Evolutionary conservation across 2,329 filamentous ascomycete species (phyloP), one percentile per base, ranked within the genome.

Genomic region (Xylariomycetidae sp.): DNA sequence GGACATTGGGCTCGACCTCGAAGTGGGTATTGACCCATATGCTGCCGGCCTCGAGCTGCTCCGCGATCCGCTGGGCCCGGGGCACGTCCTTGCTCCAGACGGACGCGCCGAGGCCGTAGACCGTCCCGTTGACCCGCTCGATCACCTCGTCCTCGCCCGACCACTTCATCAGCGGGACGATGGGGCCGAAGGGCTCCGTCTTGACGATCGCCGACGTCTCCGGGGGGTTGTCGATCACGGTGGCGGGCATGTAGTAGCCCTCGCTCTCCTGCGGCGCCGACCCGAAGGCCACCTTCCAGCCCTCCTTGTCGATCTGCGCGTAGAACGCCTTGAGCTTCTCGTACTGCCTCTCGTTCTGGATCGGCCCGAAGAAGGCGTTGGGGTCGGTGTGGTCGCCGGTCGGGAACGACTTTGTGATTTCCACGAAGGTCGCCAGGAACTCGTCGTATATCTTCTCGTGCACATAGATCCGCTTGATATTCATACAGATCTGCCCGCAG

Each of bases 311-410:
- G 32, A 72, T 67, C 26, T 74, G 59, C 5, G 51, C 50, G 42
- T 76, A 73, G 36, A 77, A 64, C 2, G 63, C 56, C 41, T 72
- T 69, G 30, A 75, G 69, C 13, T 66, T 64, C 11, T 70, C 65
- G 49, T 69, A 82, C 54, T 82, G 80, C 72, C 78, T 72, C 40
- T 66, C 56, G 55, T 82, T 82, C 40, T 78, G 74, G 1, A 82
- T 56, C 0, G 79, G 80, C 0, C 76, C 75, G 30, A 78, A 64
- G 29, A 73, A 54, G 30, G 51, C 56, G 14, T 49, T 49, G 9
- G 38, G 41, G 5, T 40, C 34, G 9, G 35, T 39, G 25, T 55
- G 51, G 27, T 49, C 46, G 31, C 46, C 42, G 4, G 67, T 64
- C 26, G 58, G 59, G 20, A 57, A 58, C 31, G 64, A 59, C 10